Evolutionary conservation across 352 stramenopile genomes (phyloP), one percentile per base, ranked within the genome.

Genomic region (Globisporangium cylindrosporum): DNA sequence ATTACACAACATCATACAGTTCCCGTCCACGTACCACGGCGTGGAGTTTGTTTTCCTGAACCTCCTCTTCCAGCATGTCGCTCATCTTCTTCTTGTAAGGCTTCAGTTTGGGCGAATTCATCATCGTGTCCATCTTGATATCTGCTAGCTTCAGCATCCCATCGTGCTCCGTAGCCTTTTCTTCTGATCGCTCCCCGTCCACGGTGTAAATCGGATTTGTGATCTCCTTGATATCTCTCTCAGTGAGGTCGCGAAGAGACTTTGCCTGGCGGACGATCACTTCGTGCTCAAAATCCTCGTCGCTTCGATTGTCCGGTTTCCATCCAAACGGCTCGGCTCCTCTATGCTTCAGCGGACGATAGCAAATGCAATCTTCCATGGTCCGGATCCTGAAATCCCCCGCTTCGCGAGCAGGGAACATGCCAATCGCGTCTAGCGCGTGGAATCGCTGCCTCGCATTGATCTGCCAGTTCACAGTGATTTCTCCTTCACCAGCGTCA

Each of bases 281-380:
- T 38, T 82, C 70, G 3, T 72, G 70, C 59, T 84, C 75, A 38
- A 73, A 73, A 36, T 86, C 75, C 18, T 81, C 68, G 7, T 69
- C 67, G 22, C 74, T 75, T 3, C 61, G 51, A 8, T 72, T 74
- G 14, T 68, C 53, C 3, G 75, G 68, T 18, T 73, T 81, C 79
- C 81, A 89, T 8, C 81, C 81, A 56, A 89, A 89, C 12, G 56
- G 27, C 58, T 85, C 27, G 1, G 64, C 74, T 4, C 48, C 65
- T 24, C 55, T 66, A 3, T 85, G 73, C 49, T 86, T 84, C 22
- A 89, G 54, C 7, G 85, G 64, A 9, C 81, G 76, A 32, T 85
- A 89, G 62, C 81, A 89, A 15, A 89, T 81, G 25, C 81, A 89
- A 20, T 89, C 72, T 14, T 86, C 73, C 79, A 89, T 86, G 2